Conservation (phyloP, 345 rosid species). For the Brassica juncea region DNA sequence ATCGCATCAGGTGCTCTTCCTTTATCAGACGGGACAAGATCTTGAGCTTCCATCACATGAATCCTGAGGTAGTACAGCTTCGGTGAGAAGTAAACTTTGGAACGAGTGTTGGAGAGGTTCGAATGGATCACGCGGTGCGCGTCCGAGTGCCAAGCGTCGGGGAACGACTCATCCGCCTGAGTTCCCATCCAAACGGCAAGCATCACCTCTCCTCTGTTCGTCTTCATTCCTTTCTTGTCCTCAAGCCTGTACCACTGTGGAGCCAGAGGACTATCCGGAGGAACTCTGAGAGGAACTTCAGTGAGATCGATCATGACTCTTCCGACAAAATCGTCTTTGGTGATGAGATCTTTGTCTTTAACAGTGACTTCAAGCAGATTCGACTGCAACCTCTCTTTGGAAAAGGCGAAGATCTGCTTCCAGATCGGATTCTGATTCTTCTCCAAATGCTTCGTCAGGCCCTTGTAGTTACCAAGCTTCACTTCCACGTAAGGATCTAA, state of each 20-base stretch:
- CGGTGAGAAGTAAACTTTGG: conserved; percentile 93
- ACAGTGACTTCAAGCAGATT: conserved; percentile 72
- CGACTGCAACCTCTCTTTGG: conserved; percentile 81
- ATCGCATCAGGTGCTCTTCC: conserved; percentile 61
- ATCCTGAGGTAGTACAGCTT: conserved; percentile 84
- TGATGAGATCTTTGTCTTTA: conserved; percentile 72
- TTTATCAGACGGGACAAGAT: conserved; percentile 66
- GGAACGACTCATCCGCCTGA: conserved; percentile 95
- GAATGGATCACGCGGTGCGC: conserved; percentile 75
- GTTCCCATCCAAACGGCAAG: conserved; percentile 98
- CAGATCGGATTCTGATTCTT: conserved; percentile 80
- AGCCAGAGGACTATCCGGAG: conserved; percentile 94
- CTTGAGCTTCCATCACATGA: conserved; percentile 78
- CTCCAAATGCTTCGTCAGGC: conserved; percentile 77
- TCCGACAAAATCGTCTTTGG: conserved; percentile 83
- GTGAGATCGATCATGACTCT: conserved; percentile 53
- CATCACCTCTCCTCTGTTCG: conserved; percentile 77
- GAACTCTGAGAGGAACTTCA: conserved; percentile 79
- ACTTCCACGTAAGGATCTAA: conserved; percentile 96
- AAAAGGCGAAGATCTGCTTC: conserved; percentile 92
- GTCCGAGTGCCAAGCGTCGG: conserved; percentile 98
- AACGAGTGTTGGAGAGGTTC: conserved; percentile 70
- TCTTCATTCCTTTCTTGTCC: conserved; percentile 65
- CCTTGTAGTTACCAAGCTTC: conserved; percentile 89
- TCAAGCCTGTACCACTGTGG: conserved; percentile 92